Evolutionary conservation across 169 alveolate species (phyloP).

Genomic region (Plasmodium billcollinsi): DNA sequence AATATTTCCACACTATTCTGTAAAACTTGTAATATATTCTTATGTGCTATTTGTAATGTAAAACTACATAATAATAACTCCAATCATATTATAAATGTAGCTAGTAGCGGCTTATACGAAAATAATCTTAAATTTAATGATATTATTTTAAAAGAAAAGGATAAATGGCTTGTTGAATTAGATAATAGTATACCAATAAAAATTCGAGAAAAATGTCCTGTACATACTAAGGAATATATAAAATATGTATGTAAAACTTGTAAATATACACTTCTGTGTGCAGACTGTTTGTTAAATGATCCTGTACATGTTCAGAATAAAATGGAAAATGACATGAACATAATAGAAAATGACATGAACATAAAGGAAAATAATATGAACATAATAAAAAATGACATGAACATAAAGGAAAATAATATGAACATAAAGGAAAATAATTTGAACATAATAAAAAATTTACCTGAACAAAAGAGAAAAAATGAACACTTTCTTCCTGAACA

Average conservation of each 20-base stretch:
- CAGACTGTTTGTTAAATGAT: constrained; percentile 67
- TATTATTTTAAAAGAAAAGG: constrained; percentile 50
- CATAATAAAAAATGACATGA: neutral
- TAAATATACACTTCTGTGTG: constrained; percentile 30
- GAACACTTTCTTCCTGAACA: too few relatives aligned
- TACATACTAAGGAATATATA: constrained; percentile 52
- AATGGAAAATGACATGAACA: neutral
- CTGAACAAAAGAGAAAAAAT: too few relatives aligned
- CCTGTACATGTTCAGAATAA: constrained; percentile 46
- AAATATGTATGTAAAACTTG: constrained; percentile 70
- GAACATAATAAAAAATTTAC: too few relatives aligned
- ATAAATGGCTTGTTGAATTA: constrained; percentile 73
- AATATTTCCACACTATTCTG: constrained; percentile 67
- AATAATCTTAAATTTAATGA: constrained; percentile 42
- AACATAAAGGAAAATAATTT: neutral
- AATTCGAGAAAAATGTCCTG: constrained; percentile 67
- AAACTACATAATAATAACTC: constrained; percentile 39
- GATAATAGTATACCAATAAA: constrained; percentile 43
- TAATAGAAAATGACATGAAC: neutral
- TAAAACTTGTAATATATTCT: constrained; percentile 71
- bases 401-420: neutral
- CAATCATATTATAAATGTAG: constrained; percentile 48
- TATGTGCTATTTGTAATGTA: constrained; percentile 68
- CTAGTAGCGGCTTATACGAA: constrained; percentile 65
- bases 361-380: neutral